phyloP scores from a whole-genome alignment of 768 basidiomycete species.

The Roridomyces roridus region DNA sequence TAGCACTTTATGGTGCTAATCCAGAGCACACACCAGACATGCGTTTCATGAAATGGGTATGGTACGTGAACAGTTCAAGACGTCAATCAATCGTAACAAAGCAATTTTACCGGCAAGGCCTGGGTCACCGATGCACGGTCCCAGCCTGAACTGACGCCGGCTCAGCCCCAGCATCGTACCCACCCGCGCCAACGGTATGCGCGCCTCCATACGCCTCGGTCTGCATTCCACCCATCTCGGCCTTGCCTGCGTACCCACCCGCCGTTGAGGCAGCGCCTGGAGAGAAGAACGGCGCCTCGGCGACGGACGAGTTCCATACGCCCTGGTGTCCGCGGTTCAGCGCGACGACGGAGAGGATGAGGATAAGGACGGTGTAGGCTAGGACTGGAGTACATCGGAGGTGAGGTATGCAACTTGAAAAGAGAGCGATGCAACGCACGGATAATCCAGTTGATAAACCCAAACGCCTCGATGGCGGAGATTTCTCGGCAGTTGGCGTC shows the following conservation, averaged over 20 bases:
- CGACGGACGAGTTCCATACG: constrained; percentile 19
- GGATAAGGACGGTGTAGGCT: constrained; percentile 17
- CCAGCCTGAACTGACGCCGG: not conserved
- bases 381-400: no score
- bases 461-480: not conserved
- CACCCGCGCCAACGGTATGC: not conserved
- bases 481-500: not conserved
- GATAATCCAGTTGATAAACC: constrained; percentile 3
- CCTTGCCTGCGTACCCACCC: not conserved
- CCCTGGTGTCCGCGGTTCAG: constrained; percentile 9
- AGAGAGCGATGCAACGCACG: no score
- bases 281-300: constrained; percentile 21
- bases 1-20: no score
- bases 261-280: constrained; percentile 2
- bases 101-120: no score
- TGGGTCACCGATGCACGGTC: not conserved
- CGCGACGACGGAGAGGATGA: constrained; percentile 16
- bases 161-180: constrained; percentile 5
- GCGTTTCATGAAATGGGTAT: no score
- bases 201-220: not conserved
- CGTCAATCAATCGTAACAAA: no score
- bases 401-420: no score
- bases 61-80: no score
- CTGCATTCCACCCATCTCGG: no score
- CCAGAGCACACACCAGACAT: no score